phyloP scores from a whole-genome alignment of 306 rosid genomes.

The Rosa persica region DNA sequence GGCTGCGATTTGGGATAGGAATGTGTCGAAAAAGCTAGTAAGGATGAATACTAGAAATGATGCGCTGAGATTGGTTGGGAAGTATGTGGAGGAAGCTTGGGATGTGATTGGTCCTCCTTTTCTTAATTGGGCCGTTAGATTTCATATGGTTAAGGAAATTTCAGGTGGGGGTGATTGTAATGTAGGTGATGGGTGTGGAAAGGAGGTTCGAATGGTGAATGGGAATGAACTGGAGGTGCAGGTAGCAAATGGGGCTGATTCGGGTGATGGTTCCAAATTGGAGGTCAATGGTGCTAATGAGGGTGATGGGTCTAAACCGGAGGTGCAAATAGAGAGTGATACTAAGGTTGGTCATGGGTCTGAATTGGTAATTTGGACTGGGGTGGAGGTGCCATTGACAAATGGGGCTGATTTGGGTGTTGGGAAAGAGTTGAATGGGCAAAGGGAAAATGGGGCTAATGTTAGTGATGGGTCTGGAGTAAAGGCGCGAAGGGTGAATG shows the following conservation, averaged over 20 bases:
- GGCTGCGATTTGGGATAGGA: conserved; percentile 48
- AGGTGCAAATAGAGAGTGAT: background rate
- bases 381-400: background rate
- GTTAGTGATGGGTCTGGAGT: background rate
- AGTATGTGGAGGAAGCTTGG: conserved; percentile 61
- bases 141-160: conserved; percentile 17
- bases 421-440: conserved; percentile 1
- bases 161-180: background rate
- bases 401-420: background rate
- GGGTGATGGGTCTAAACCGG: background rate
- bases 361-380: background rate
- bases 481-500: background rate
- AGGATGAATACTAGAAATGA: conserved; percentile 45
- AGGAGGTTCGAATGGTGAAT: background rate
- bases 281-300: background rate
- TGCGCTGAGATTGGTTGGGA: conserved; percentile 43
- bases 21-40: conserved; percentile 40
- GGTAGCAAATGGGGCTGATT: background rate
- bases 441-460: background rate
- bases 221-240: background rate
- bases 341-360: background rate
- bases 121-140: conserved; percentile 31
- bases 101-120: conserved; percentile 52
- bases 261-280: background rate
- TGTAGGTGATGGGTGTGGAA: background rate